phyloP scores from a whole-genome alignment of 345 rosid genomes.

The Barbarea vulgaris region DNA sequence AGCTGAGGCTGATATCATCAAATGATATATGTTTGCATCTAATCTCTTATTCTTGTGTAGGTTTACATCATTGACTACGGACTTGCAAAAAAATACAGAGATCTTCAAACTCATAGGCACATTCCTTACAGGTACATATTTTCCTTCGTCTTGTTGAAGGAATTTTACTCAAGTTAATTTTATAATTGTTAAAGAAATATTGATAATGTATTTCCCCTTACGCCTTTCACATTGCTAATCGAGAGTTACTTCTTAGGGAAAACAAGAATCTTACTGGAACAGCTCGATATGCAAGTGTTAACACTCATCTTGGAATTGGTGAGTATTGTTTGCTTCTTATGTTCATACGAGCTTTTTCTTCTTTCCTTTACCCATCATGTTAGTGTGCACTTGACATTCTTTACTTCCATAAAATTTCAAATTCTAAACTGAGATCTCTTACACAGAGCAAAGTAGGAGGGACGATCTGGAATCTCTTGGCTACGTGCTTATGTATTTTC shows the following conservation, averaged over 20 bases:
- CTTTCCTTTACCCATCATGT: background rate
- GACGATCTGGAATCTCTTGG: constrained; percentile 99
- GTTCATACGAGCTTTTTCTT: background rate
- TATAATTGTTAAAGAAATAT: background rate
- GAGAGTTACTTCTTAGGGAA: constrained; percentile 56
- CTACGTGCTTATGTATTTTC: constrained; percentile 96
- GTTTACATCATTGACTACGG: constrained; percentile 83
- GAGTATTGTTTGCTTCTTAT: constrained; percentile 33
- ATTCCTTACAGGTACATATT: constrained; percentile 40
- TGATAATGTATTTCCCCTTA: background rate
- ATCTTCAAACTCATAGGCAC: constrained; percentile 48
- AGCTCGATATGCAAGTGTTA: constrained; percentile 96
- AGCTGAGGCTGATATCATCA: too few relatives aligned
- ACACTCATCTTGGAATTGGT: constrained; percentile 99
- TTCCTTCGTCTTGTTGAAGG: background rate
- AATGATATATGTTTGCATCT: constrained; percentile 1
- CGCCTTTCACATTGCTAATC: constrained; percentile 27
- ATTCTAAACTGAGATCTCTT: constrained; percentile 20
- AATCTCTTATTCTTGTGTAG: constrained; percentile 42
- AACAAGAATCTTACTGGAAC: constrained; percentile 96
- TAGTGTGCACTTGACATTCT: background rate
- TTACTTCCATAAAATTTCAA: background rate
- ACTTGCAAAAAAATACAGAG: constrained; percentile 56
- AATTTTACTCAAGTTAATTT: background rate
- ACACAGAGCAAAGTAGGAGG: constrained; percentile 94